Evolutionary conservation across 805 yeast species (phyloP), one percentile per base, ranked within the genome.

Genomic region (Kodamaea jinghongensis): DNA sequence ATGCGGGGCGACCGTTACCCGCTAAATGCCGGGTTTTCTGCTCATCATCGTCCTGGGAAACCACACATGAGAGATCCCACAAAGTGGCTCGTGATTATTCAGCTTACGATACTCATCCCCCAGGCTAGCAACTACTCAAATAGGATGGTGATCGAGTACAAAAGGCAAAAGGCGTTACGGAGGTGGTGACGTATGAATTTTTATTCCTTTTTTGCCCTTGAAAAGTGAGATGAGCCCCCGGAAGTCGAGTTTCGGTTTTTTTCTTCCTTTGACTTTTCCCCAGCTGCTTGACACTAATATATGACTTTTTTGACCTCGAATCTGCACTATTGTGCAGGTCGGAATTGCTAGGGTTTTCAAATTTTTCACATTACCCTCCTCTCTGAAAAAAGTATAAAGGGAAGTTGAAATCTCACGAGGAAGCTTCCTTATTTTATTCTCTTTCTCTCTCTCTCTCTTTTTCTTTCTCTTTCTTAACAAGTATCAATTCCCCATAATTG

Each of bases 391-490:
- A 29, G 29, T 36, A 44, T 46, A 42, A 29, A 45, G 37, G 42
- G 43, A 28, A 27, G 31, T 28, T 16, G 38, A 43, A 13, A 14
- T 28, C 38, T 38, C 45, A 20, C 23, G 23, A 20, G 23, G 23
- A 20, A 20, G 8, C 23, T 20, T 20, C 23, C 8, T 20, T 20
- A 20, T 20, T 20, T 20, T 20, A 20, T 20, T 20, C 23, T 20
- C n/a, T n/a, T 38, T 40, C 28, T 46, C 41, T 42, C 33, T 38
- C 36, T 39, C 38, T 41, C 42, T 36, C 46, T 37, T 32, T 55
- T 61, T 56, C 63, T 63, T 69, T 67, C 66, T 57, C 61, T 55
- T 49, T 61, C 69, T 63, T 65, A 63, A 60, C 60, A 51, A 55
- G 55, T 47, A 57, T 59, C 60, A 52, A 48, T 47, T 44, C 53